phyloP scores from a whole-genome alignment of 495 filamentous ascomycete species.

The Amniculicola lignicola region DNA sequence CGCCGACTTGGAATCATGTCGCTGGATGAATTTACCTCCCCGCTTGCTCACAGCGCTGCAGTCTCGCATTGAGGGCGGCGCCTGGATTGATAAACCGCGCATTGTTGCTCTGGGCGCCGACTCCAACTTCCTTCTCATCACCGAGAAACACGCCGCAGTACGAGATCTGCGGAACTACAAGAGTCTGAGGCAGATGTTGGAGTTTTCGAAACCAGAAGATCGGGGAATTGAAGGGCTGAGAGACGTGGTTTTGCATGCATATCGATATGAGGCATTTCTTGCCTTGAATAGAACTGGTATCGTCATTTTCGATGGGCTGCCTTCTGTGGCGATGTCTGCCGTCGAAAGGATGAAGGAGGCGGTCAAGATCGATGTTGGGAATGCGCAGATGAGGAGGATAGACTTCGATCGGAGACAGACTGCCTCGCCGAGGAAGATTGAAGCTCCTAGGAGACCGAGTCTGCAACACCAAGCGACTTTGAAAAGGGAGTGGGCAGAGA shows the following conservation, averaged over 20 bases:
- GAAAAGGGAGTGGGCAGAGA: constrained; percentile 11
- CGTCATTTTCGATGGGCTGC: constrained; percentile 20
- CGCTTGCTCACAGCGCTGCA: constrained; percentile 14
- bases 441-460: constrained; percentile 2
- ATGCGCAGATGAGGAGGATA: neutral
- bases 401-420: neutral
- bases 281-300: constrained; percentile 15
- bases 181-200: constrained; percentile 7
- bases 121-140: constrained; percentile 24
- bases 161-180: constrained; percentile 18
- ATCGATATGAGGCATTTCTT: constrained; percentile 30
- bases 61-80: constrained; percentile 14
- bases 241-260: constrained; percentile 11
- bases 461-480: neutral
- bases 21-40: constrained; percentile 25
- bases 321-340: neutral
- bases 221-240: constrained; percentile 17
- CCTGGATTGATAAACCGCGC: constrained; percentile 25
- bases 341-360: constrained; percentile 4
- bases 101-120: constrained; percentile 25
- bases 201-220: constrained; percentile 10
- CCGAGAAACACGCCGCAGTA: constrained; percentile 17
- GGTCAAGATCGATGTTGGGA: constrained; percentile 4
- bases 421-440: neutral
- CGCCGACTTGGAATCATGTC: constrained; percentile 9